phyloP scores from a whole-genome alignment of 345 rosid species.

The Toxicodendron radicans region DNA sequence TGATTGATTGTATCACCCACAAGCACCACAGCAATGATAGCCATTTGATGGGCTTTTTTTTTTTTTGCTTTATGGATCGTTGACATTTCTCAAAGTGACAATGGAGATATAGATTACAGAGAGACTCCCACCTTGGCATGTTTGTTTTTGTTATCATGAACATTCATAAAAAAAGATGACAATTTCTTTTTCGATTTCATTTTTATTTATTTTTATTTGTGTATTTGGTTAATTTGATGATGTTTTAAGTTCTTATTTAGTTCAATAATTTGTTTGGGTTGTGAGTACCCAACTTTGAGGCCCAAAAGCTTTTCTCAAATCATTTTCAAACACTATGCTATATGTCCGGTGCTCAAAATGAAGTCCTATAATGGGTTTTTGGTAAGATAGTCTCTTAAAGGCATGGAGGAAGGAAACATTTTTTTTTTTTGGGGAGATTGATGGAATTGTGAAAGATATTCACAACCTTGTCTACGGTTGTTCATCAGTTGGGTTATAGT shows the following conservation, averaged over 20 bases:
- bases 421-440: no score
- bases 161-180: slow-evolving; percentile 7
- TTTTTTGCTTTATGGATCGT: slow-evolving; percentile 10
- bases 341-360: no score
- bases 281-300: no score
- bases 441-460: no score
- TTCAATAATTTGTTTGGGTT: no score
- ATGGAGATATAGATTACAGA: neutral
- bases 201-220: neutral
- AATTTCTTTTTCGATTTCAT: neutral
- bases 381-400: no score
- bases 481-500: no score
- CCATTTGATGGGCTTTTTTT: slow-evolving; percentile 11
- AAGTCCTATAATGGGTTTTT: no score
- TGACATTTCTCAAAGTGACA: slow-evolving; percentile 16
- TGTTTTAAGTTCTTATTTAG: neutral
- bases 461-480: no score
- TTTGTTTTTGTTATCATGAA: neutral
- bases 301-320: no score
- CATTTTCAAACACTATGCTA: no score
- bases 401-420: no score
- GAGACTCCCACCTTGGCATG: neutral
- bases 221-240: neutral
- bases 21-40: slow-evolving; percentile 12
- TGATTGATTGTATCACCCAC: slow-evolving; percentile 25